A percentile compares a stretch with the other conserved stretches of the same genome.
Evolutionary conservation across 2,329 filamentous ascomycete species (phyloP).

Genomic region (Aspergillus ustus): DNA sequence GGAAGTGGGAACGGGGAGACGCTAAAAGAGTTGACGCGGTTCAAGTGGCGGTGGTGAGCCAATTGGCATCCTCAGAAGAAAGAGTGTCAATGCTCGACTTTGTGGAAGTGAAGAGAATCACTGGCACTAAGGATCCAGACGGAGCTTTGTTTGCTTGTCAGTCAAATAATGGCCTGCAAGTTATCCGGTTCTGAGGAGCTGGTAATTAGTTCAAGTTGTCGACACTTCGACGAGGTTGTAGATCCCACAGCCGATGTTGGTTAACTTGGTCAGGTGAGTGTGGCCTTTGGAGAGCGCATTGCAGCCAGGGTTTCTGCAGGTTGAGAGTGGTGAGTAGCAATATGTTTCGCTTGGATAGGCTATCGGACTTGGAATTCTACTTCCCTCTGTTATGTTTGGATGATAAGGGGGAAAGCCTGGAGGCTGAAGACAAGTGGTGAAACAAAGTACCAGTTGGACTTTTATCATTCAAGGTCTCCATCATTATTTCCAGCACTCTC

Average conservation of each 20-base stretch:
- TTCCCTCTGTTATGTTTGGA: slow-evolving; percentile 5
- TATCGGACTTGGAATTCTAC: neutral
- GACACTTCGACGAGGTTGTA: neutral
- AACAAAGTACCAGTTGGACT: neutral
- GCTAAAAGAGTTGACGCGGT: neutral
- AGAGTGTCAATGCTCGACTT: neutral
- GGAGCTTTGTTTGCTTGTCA: neutral
- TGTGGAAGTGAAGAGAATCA: too few species aligned
- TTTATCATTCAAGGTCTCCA: neutral
- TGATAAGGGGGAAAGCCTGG: neutral
- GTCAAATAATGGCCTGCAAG: neutral
- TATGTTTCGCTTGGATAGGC: neutral
- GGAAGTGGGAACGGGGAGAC: neutral
- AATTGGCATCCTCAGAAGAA: neutral
- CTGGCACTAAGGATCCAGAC: neutral
- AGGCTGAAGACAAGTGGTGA: neutral
- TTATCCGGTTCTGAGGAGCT: neutral
- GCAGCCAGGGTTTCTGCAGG: neutral
- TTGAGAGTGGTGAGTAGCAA: neutral
- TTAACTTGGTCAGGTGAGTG: neutral
- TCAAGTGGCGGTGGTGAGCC: slow-evolving; percentile 3
- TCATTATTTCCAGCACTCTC: neutral
- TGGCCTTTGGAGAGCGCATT: neutral
- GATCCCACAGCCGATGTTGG: neutral
- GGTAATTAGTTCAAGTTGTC: neutral